Evolutionary conservation across 2,329 filamentous ascomycete genomes (phyloP), one percentile per base, ranked within the genome.

Genomic region (Trichoderma citrinoviride): DNA sequence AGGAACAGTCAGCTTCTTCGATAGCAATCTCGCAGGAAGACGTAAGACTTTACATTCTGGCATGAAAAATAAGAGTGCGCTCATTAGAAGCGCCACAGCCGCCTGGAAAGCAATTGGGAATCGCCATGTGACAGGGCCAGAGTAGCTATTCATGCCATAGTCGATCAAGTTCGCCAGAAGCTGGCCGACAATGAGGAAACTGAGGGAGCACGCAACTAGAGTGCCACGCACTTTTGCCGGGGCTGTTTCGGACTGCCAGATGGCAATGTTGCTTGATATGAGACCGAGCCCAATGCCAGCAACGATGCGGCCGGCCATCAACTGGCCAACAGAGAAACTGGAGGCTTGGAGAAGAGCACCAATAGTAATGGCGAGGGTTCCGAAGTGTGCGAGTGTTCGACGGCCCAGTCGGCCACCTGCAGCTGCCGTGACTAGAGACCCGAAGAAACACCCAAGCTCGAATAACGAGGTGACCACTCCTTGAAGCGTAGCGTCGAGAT

Each of bases 151-250:
- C 58, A 62, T 62, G 40, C 58, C 49, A n/a, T 62, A 80, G 56
- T 81, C 78, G 64, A 81, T 77, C 79, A 80, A 82, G 66, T 81
- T 81, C 1, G 78, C 76, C 29, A 81, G 68, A 56, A 78, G 76
- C 56, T 81, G 80, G 2, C 77, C 80, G 17, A 81, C 77, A 66
- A 81, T 83, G 19, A 83, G 75, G 1, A 80, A 10, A 10, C 15
- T 21, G 10, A 37, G 21, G 15, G n/a, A 57, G 61, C 73, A 55
- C 37, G 74, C 72, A 72, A 21, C 74, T 69, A 64, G 19, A 8
- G 50, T 57, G 21, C 61, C 50, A 49, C 61, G 50, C 21, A 64
- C 25, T 12, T 47, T 64, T 49, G 58, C 58, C 14, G 61, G 61
- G 3, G 61, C 50, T 6, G 56, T 76, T 77, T 63, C 78, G 70